A percentile compares a stretch with the other conserved stretches of the same genome.
phyloP scores from a whole-genome alignment of 139 green algal species.

The Chlamydomonas eustigma region DNA sequence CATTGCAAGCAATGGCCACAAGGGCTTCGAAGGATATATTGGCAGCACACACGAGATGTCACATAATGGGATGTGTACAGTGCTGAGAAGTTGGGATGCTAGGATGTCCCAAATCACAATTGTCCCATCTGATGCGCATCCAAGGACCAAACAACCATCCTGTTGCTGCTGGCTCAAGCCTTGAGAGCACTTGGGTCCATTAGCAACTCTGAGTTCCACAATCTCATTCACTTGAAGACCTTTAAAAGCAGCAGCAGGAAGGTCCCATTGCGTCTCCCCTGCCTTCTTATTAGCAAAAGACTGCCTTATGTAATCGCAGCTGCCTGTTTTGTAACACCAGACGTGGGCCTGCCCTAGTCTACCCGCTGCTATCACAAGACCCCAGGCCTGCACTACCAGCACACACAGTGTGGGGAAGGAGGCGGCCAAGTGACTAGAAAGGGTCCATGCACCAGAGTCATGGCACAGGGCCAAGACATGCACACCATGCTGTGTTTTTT shows the following conservation, averaged over 20 bases:
- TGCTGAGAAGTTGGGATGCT: background rate
- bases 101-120: background rate
- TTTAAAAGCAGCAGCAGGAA: background rate
- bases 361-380: constrained; percentile 1
- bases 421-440: background rate
- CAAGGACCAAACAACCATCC: background rate
- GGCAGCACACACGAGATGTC: background rate
- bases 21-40: background rate
- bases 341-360: background rate
- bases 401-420: background rate
- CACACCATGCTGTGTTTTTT: background rate
- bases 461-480: background rate
- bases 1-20: background rate
- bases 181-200: background rate
- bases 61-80: constrained; percentile 1
- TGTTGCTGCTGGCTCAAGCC: background rate
- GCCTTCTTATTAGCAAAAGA: background rate
- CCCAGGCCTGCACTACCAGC: background rate
- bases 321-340: background rate
- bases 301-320: too few relatives aligned
- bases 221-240: background rate
- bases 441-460: background rate
- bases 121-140: constrained; percentile 2
- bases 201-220: background rate
- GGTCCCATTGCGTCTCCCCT: background rate